Conservation (phyloP, 306 rosid genomes). For the Quercus dentata region DNA sequence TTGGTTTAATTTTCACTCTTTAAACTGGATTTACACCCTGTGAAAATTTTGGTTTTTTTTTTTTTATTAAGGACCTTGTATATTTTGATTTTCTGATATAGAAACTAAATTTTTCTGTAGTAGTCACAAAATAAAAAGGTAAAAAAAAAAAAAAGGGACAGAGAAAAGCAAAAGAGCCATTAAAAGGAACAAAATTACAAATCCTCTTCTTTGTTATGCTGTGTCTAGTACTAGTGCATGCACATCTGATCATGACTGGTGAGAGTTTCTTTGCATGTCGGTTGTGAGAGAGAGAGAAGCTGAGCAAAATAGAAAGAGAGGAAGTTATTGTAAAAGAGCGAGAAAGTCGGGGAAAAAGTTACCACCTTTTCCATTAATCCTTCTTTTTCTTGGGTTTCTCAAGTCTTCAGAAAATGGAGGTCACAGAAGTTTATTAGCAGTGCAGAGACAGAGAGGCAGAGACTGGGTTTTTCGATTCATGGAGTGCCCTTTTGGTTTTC, state of each 20-base stretch:
- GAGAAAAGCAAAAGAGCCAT: constrained; percentile 28
- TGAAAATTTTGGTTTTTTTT: neutral
- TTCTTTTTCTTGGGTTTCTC: neutral
- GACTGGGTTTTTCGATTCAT: constrained; percentile 2
- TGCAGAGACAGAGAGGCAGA: neutral
- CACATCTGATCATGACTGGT: constrained; percentile 61
- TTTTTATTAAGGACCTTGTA: neutral
- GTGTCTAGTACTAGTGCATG: constrained; percentile 31
- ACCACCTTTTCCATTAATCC: neutral
- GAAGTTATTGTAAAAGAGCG: constrained; percentile 14
- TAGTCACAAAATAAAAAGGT: neutral
- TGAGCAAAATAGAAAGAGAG: neutral
- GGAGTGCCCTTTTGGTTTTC: constrained; percentile 27
- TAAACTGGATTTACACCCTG: neutral
- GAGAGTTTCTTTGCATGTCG: constrained; percentile 50
- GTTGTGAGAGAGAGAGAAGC: constrained; percentile 33
- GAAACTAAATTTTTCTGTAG: neutral
- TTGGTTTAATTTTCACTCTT: too few species aligned
- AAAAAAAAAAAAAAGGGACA: neutral
- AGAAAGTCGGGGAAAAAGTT: constrained; percentile 54
- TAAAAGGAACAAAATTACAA: constrained; percentile 53
- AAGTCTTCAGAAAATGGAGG: neutral
- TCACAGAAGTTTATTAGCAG: neutral
- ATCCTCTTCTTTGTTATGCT: constrained; percentile 34
- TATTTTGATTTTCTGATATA: neutral